phyloP scores from a whole-genome alignment of 345 rosid species.

The Balakata baccata region DNA sequence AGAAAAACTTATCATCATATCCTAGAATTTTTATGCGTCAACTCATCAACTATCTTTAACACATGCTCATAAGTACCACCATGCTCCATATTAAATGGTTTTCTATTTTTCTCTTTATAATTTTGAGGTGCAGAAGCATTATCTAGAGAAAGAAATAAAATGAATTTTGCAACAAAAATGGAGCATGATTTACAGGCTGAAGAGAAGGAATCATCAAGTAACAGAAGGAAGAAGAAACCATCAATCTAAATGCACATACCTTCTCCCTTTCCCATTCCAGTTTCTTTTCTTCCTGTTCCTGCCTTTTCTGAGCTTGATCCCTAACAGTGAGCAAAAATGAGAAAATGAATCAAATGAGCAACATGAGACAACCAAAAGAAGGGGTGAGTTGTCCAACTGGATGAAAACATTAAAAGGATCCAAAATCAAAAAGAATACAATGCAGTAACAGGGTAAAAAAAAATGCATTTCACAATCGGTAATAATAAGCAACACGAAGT shows the following conservation, averaged over 20 bases:
- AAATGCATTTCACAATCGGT: background rate
- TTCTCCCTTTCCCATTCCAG: constrained; percentile 57
- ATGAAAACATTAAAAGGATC: background rate
- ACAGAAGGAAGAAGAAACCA: background rate
- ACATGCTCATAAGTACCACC: background rate
- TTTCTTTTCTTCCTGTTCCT: constrained; percentile 52
- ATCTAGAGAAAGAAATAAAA: background rate
- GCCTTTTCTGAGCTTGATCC: constrained; percentile 41
- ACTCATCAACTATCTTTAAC: background rate
- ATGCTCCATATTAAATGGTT: background rate
- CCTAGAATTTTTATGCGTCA: too few relatives aligned
- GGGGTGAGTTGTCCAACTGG: background rate
- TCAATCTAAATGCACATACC: constrained; percentile 29
- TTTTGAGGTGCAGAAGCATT: background rate
- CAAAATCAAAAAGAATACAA: background rate
- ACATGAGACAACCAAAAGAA: background rate
- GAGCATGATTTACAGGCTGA: background rate
- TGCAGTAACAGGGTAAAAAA: background rate
- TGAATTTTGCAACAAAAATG: background rate
- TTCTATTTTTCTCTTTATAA: background rate
- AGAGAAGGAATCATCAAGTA: background rate
- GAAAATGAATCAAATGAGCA: constrained; percentile 4
- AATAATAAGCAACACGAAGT: background rate
- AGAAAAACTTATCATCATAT: background rate
- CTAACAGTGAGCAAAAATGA: constrained; percentile 29